phyloP scores from a whole-genome alignment of 2,329 filamentous ascomycete genomes.

The Ophiosphaerella narmari region DNA sequence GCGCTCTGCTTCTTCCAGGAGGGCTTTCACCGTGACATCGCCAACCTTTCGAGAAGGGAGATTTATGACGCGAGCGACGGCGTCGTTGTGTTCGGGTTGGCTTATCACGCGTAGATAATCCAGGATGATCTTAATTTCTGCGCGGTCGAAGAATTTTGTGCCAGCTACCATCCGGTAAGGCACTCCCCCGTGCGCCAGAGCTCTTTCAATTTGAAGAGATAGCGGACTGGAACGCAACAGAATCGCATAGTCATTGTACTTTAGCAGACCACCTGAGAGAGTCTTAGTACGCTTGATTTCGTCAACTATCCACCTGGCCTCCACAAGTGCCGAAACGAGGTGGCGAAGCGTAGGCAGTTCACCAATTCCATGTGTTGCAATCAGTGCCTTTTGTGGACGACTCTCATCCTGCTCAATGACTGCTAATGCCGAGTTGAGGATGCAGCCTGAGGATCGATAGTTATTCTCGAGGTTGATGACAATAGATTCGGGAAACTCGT shows the following conservation, averaged over 20 bases:
- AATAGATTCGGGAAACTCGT: slow-evolving; percentile 75
- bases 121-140: slow-evolving; percentile 83
- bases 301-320: slow-evolving; percentile 86
- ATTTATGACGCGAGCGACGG: slow-evolving; percentile 82
- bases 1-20: slow-evolving; percentile 77
- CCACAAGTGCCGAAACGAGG: slow-evolving; percentile 69
- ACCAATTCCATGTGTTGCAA: slow-evolving; percentile 79
- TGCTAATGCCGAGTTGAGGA: slow-evolving; percentile 76
- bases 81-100: slow-evolving; percentile 86
- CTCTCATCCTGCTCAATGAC: slow-evolving; percentile 89
- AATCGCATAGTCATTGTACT: slow-evolving; percentile 79
- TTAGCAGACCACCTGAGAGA: slow-evolving; percentile 75
- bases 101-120: slow-evolving; percentile 88
- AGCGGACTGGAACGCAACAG: slow-evolving; percentile 82
- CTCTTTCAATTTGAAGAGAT: slow-evolving; percentile 83
- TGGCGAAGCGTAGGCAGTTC: slow-evolving; percentile 79
- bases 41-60: slow-evolving; percentile 81
- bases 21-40: slow-evolving; percentile 72
- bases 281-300: slow-evolving; percentile 75
- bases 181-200: slow-evolving; percentile 78
- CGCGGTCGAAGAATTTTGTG: slow-evolving; percentile 86
- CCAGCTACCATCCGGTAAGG: slow-evolving; percentile 93
- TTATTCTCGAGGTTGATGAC: slow-evolving; percentile 91
- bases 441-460: slow-evolving; percentile 87
- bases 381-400: slow-evolving; percentile 77